Evolutionary conservation across 768 basidiomycete species (phyloP), one percentile per base, ranked within the genome.

Genomic region (Serendipita sp.): DNA sequence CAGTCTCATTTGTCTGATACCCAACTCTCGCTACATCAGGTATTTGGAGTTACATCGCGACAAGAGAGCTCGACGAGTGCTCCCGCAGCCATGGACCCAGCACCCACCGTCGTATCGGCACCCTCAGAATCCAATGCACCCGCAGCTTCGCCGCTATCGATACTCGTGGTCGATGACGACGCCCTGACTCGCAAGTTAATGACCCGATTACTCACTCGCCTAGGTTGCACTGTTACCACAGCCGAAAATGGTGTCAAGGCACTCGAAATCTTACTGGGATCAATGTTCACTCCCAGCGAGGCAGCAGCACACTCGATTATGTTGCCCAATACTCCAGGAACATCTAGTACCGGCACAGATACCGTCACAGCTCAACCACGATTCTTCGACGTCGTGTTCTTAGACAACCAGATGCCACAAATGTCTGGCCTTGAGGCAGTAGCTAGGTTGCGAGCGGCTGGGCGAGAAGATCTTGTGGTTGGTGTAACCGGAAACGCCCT

Each of bases 81-180:
- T 8, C 56, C 56, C 0, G 30, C 56, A 28, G 56, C 56, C 8
- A 32, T 60, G 34, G 24, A 30, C n/a, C 7, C 8, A 53, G 48
- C 7, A 13, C 7, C 18, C n/a, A 35, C 28, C n/a, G 3, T 2
- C 56, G n/a, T 28, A 8, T 8, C 56, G 8, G n/a, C 56, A 24
- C 35, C 53, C 13, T 48, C 63, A 4, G 30, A 44, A 13, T 41
- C 45, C 45, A 37, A 47, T 28, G 10, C 54, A 11, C 63, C 67
- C 5, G 44, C 65, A 41, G 30, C 48, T 3, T 73, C 77, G 3
- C 80, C 78, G 5, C 71, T 90, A 68, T 78, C 78, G 13, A 88
- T 88, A 53, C 77, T 91, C 18, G 88, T 92, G 2, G 90, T 92
- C 0, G 90, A 92, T 69, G 89, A 93, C 70, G 92, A 94, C 72